Conservation (phyloP, 495 filamentous ascomycete genomes). For the Acidiella bohemica region DNA sequence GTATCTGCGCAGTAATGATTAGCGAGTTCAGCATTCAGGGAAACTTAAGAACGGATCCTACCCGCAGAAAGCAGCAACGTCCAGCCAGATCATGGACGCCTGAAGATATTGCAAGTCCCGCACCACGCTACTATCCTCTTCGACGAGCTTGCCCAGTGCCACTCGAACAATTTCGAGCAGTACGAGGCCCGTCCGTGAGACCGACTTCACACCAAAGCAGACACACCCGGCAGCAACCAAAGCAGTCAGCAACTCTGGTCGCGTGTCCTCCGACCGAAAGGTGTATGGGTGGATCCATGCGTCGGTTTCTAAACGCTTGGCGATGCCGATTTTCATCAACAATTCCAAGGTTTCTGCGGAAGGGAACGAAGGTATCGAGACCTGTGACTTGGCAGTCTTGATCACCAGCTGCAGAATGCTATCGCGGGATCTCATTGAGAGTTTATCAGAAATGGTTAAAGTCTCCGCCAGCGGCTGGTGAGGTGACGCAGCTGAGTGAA, state of each 20-base stretch:
- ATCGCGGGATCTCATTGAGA: conserved; percentile 30
- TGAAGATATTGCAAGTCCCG: conserved; percentile 41
- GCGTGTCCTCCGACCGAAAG: conserved; percentile 30
- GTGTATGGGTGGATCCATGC: conserved; percentile 44
- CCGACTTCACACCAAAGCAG: conserved; percentile 35
- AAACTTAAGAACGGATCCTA: too few relatives aligned
- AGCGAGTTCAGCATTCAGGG: too few relatives aligned
- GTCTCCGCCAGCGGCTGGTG: conserved; percentile 1
- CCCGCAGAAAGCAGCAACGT: conserved; percentile 50
- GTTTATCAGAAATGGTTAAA: background rate
- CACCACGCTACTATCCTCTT: conserved; percentile 42
- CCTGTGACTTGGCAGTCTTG: conserved; percentile 37
- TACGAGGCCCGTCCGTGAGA: conserved; percentile 47
- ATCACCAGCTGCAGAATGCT: conserved; percentile 43
- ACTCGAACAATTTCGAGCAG: conserved; percentile 44
- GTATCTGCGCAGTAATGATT: too few relatives aligned
- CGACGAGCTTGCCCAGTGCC: conserved; percentile 37
- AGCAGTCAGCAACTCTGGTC: conserved; percentile 41
- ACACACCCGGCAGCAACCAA: conserved; percentile 42
- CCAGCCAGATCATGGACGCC: conserved; percentile 38
- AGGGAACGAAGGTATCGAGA: conserved; percentile 35
- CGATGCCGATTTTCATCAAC: conserved; percentile 5
- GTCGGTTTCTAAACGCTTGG: conserved; percentile 33
- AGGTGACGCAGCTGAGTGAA: conserved; percentile 1
- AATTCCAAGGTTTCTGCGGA: conserved; percentile 1